Percentiles rank a stretch among this genome's conserved stretches.
phyloP scores from a whole-genome alignment of 768 basidiomycete species.

The Saitozyma sp. region DNA sequence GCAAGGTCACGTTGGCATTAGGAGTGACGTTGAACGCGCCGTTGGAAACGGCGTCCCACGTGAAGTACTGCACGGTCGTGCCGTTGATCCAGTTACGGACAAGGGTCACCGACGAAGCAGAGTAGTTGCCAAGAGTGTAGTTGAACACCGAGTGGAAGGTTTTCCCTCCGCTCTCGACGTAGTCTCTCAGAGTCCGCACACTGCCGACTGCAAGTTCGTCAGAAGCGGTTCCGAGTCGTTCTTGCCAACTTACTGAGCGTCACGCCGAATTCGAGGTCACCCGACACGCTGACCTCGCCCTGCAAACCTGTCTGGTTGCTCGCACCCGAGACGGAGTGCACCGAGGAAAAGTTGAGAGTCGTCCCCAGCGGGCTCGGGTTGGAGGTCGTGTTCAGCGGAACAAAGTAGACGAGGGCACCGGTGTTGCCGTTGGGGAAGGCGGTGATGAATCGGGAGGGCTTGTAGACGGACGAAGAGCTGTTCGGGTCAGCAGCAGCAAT shows the following conservation, averaged over 20 bases:
- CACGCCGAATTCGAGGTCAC: conserved; percentile 55
- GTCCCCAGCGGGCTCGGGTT: conserved; percentile 18
- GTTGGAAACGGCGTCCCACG: conserved; percentile 50
- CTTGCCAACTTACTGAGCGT: conserved; percentile 46
- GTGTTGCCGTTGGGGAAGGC: conserved; percentile 58
- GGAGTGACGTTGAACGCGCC: conserved; percentile 53
- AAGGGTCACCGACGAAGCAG: conserved; percentile 53
- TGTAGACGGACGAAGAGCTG: conserved; percentile 26
- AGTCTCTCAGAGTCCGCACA: conserved; percentile 57
- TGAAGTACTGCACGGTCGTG: conserved; percentile 48
- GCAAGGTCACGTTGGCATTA: conserved; percentile 48
- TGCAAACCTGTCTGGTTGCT: conserved; percentile 55
- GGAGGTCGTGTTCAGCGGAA: conserved; percentile 44
- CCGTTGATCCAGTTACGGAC: conserved; percentile 57
- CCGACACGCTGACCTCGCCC: conserved; percentile 52
- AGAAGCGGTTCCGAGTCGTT: not conserved
- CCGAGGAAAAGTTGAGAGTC: conserved; percentile 38
- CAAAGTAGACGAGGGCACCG: conserved; percentile 56
- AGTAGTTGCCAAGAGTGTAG: conserved; percentile 54
- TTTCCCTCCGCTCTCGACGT: conserved; percentile 52
- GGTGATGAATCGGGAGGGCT: conserved; percentile 53
- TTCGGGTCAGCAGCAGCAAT: not conserved
- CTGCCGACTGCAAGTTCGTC: conserved; percentile 48
- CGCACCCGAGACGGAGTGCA: conserved; percentile 31
- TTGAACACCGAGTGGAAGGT: conserved; percentile 56